Percentiles rank a stretch among this genome's conserved stretches.
These are phyloP conservation scores for Penicillium pulvis DNA, from an alignment of 495 filamentous ascomycete genomes.

Conservation along the genomic window DNA sequence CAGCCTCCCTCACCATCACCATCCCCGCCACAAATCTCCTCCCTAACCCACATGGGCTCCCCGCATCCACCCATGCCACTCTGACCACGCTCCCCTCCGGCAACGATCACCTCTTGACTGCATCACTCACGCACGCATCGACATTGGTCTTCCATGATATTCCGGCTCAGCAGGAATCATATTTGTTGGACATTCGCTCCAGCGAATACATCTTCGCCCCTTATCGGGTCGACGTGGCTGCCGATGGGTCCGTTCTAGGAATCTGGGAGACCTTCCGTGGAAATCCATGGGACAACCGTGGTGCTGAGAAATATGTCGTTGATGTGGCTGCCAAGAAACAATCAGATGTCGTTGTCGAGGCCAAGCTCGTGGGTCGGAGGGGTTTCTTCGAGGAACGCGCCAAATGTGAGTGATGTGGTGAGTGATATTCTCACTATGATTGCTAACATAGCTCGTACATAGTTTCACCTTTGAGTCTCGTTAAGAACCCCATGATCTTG, in stretches of 20 bases:
- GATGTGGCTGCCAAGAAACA: slow-evolving; percentile 20
- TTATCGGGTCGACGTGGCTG: slow-evolving; percentile 72
- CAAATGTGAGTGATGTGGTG: slow-evolving; percentile 61
- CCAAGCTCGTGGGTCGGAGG: slow-evolving; percentile 61
- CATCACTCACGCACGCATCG: slow-evolving; percentile 64
- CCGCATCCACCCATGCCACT: slow-evolving; percentile 60
- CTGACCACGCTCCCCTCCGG: slow-evolving; percentile 68
- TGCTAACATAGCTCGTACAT: slow-evolving; percentile 1
- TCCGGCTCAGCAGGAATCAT: slow-evolving; percentile 54
- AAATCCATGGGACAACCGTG: slow-evolving; percentile 83
- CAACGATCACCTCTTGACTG: slow-evolving; percentile 52
- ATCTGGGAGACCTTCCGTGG: slow-evolving; percentile 87
- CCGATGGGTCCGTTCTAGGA: slow-evolving; percentile 47
- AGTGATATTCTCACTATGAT: background rate
- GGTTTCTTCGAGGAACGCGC: slow-evolving; percentile 72
- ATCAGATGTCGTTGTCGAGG: slow-evolving; percentile 54
- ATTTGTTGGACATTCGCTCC: slow-evolving; percentile 78
- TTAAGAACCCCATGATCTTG: slow-evolving; percentile 95
- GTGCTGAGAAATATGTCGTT: slow-evolving; percentile 55
- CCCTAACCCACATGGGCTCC: slow-evolving; percentile 43
- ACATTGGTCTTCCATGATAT: slow-evolving; percentile 71
- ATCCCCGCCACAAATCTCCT: slow-evolving; percentile 51
- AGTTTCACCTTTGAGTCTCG: slow-evolving; percentile 66
- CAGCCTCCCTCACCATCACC: slow-evolving; percentile 39
- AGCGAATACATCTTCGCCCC: slow-evolving; percentile 71